Percentiles rank a stretch among this genome's conserved stretches.
phyloP scores from a whole-genome alignment of 23 red algal genomes.

The Gracilariopsis chorda region DNA sequence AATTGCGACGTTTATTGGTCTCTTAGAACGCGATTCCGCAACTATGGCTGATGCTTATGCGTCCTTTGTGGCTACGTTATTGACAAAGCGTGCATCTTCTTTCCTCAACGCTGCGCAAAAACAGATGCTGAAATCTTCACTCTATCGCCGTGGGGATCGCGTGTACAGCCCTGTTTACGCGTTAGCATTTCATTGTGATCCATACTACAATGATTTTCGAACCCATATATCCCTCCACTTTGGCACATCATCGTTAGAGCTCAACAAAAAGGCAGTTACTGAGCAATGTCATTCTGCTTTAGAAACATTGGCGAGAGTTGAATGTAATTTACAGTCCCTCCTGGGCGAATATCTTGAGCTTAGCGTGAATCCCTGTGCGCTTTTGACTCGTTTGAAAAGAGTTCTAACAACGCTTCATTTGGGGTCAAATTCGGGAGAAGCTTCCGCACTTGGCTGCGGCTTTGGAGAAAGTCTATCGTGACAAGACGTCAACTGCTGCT shows the following conservation, averaged over 20 bases:
- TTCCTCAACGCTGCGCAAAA: background rate
- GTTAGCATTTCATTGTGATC: background rate
- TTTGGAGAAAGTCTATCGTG: background rate
- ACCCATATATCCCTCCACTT: background rate
- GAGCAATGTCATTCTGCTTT: background rate
- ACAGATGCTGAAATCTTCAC: background rate
- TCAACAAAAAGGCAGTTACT: background rate
- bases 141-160: background rate
- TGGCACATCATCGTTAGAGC: background rate
- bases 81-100: background rate
- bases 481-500: background rate
- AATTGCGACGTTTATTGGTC: background rate
- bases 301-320: background rate
- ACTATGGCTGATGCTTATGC: constrained; percentile 17
- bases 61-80: background rate
- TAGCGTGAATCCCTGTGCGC: background rate
- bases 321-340: background rate
- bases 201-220: background rate
- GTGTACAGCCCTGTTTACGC: background rate
- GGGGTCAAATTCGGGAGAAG: background rate
- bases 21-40: background rate
- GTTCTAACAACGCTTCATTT: background rate
- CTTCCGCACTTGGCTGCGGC: background rate
- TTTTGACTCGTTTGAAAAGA: background rate
- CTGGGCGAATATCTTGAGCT: background rate